These are phyloP conservation scores for Pythium apleroticum DNA, from an alignment of 352 stramenopile genomes.

Conservation along the genomic window DNA sequence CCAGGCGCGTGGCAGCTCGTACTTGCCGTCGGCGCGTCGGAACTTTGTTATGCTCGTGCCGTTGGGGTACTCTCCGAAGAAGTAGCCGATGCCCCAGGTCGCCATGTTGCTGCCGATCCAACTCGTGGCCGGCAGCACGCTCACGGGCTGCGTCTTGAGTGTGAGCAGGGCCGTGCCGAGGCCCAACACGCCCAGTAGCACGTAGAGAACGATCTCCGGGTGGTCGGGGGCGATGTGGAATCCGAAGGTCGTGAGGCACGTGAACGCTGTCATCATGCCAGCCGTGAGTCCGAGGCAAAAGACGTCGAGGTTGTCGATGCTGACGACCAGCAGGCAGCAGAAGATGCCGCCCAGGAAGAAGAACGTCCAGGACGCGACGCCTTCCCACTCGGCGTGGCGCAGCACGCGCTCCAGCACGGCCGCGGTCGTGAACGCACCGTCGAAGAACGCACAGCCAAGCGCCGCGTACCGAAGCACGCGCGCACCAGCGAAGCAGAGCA, in stretches of 20 bases:
- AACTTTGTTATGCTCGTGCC: constrained; percentile 54
- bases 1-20: constrained; percentile 66
- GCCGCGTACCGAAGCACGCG: constrained; percentile 56
- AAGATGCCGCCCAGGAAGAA: constrained; percentile 40
- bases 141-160: constrained; percentile 55
- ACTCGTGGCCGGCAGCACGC: constrained; percentile 55
- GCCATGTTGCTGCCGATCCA: constrained; percentile 55
- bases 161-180: constrained; percentile 43
- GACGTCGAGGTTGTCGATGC: constrained; percentile 17
- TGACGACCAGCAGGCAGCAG: constrained; percentile 30
- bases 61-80: constrained; percentile 66
- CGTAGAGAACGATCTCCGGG: constrained; percentile 23
- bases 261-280: constrained; percentile 35
- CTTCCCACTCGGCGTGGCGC: constrained; percentile 23
- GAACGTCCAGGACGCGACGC: constrained; percentile 36
- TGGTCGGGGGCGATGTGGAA: constrained; percentile 27
- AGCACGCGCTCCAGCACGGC: constrained; percentile 56
- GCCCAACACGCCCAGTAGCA: constrained; percentile 41
- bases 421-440: constrained; percentile 62
- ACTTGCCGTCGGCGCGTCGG: constrained; percentile 41
- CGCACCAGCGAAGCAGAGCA: constrained; percentile 57
- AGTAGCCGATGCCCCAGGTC: constrained; percentile 65
- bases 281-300: constrained; percentile 38
- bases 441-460: constrained; percentile 68
- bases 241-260: constrained; percentile 34